phyloP scores from a whole-genome alignment of 2,329 filamentous ascomycete species.

The Paecilomyces niveus region DNA sequence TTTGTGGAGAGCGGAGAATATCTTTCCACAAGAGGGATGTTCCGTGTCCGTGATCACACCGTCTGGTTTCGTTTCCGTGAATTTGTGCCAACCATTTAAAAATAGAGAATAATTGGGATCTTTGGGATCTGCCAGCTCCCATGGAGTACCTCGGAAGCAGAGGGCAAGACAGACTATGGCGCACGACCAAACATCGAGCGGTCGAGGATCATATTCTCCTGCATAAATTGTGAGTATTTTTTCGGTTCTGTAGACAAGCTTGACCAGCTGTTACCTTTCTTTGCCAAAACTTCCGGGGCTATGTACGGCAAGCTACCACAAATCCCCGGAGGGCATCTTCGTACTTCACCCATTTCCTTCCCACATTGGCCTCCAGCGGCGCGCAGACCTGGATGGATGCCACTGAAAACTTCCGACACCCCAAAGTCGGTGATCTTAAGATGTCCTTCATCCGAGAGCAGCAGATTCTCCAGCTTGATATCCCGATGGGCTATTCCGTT shows the following conservation, averaged over 20 bases:
- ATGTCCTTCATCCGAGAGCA: slow-evolving; percentile 71
- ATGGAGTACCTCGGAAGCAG: slow-evolving; percentile 64
- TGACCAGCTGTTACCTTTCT: slow-evolving; percentile 40
- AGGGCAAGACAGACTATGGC: slow-evolving; percentile 78
- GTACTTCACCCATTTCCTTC: slow-evolving; percentile 62
- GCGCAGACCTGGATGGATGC: slow-evolving; percentile 70
- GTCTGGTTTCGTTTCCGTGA: slow-evolving; percentile 51
- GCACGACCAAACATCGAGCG: slow-evolving; percentile 79
- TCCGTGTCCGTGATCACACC: slow-evolving; percentile 50
- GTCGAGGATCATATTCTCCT: slow-evolving; percentile 63
- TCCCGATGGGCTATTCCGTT: slow-evolving; percentile 86
- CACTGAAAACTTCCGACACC: slow-evolving; percentile 77
- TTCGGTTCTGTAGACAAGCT: neutral
- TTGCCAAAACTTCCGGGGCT: slow-evolving; percentile 72
- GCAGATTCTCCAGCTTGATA: slow-evolving; percentile 81
- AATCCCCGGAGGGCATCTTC: slow-evolving; percentile 69
- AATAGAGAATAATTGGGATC: slow-evolving; percentile 59
- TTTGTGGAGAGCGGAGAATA: slow-evolving; percentile 52
- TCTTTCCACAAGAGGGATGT: slow-evolving; percentile 58
- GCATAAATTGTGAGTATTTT: neutral
- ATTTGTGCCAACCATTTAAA: slow-evolving; percentile 61
- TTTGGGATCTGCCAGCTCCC: slow-evolving; percentile 59
- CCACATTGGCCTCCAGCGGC: slow-evolving; percentile 68
- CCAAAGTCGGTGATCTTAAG: slow-evolving; percentile 91
- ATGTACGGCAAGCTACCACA: slow-evolving; percentile 84